Percentiles rank a stretch among this genome's conserved stretches.
These are phyloP conservation scores for Durusdinium trenchii DNA, from an alignment of 73 alveolate species.

Conservation along the genomic window DNA sequence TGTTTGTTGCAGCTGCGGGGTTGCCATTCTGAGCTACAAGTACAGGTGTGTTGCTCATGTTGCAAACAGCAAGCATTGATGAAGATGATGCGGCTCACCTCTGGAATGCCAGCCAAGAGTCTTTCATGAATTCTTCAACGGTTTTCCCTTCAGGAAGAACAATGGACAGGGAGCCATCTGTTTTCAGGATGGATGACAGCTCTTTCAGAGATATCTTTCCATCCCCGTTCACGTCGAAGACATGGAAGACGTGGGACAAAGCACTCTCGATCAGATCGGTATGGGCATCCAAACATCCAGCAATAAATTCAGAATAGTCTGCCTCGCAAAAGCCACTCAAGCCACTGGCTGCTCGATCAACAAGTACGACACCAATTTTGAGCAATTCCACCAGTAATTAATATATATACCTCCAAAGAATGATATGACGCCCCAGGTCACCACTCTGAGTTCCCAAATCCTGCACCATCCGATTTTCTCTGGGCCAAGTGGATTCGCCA, in stretches of 20 bases:
- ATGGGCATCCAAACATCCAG: slow-evolving; percentile 84
- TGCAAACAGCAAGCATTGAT: not conserved
- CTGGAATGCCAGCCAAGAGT: not conserved
- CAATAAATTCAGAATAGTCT: slow-evolving; percentile 74
- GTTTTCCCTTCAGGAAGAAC: slow-evolving; percentile 90
- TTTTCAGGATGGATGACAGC: slow-evolving; percentile 50
- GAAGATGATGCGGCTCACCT: too few species aligned
- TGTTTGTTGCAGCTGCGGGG: too few species aligned
- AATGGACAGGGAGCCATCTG: slow-evolving; percentile 65
- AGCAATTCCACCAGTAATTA: not conserved
- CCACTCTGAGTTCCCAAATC: not conserved
- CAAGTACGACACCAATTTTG: not conserved
- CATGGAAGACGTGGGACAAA: slow-evolving; percentile 57
- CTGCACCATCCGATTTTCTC: not conserved
- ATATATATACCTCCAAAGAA: not conserved
- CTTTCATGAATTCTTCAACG: slow-evolving; percentile 85
- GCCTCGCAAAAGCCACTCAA: too few species aligned
- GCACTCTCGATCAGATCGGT: slow-evolving; percentile 82
- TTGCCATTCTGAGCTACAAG: not conserved
- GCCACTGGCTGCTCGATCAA: too few species aligned
- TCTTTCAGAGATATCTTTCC: slow-evolving; percentile 75
- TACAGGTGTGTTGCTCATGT: not conserved
- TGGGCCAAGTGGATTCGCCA: too few species aligned
- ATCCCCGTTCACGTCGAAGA: slow-evolving; percentile 69
- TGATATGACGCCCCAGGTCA: not conserved